Base-by-base conservation (phyloP, 805 yeast genomes). In the Candida railenensis region DNA sequence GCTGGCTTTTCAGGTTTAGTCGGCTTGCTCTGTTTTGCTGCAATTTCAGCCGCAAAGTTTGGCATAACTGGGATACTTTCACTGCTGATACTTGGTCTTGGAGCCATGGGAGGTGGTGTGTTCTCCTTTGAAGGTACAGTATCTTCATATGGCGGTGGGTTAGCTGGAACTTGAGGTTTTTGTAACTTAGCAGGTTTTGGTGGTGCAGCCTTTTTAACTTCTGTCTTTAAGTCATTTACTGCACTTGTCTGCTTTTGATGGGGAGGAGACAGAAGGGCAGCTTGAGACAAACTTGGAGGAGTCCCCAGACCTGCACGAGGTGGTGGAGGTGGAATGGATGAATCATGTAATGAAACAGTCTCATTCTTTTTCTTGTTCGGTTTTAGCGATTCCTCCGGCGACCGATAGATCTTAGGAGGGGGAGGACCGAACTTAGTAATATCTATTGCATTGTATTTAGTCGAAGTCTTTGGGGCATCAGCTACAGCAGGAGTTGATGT, bases 181-280 rank as follows among this genome's bases (percentile, higher is more conserved):
- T 18, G 32, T 15, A 39, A 39, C 49, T 69, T 74, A 2, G 54
- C 48, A 1, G 79, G 78, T 37, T 71, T 74, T 32, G 77, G 76
- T 11, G 76, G 77, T 18, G 77, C 74, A 0, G 61, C 60, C 44
- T 65, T 66, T 52, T 64, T 67, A 50, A 68, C 74, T 2, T 53
- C 48, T 1, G 78, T 78, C 37, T 71, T 73, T 28, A 76, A 75
- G 9, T 76, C 76, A 19, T 76, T 73, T 0, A 61, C n/a, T n/a
- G 59, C 45, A 64, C 65, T n/a, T n/a, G n/a, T 51, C 63, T 67
- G 52, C 28, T 25, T 39, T 48, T 40, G 38, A 37, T 38, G 33
- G 34, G 16, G 16, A 33, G 34, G 43, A 37, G 32, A 37, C 4
- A 15, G 8, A n/a, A 22, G 2, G 14, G 32, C 39, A 16, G 7